A percentile compares a stretch with the other conserved stretches of the same genome.
Evolutionary conservation across 2,329 filamentous ascomycete species (phyloP).

Genomic region (Thelonectria blattea): DNA sequence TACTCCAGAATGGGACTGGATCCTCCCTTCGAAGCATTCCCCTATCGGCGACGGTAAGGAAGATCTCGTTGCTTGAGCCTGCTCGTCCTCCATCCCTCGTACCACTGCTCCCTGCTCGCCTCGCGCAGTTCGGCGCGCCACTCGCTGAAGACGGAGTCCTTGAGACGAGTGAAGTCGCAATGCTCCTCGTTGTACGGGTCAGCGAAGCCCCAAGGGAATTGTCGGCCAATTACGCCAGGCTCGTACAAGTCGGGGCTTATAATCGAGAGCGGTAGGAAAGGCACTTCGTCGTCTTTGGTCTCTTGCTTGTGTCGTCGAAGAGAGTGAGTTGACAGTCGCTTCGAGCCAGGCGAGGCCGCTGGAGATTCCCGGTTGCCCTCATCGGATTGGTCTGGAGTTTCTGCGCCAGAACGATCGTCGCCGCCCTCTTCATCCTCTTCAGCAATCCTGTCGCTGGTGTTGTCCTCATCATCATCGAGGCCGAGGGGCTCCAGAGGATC

Average conservation of each 20-base stretch:
- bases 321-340: conserved; percentile 55
- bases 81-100: conserved; percentile 90
- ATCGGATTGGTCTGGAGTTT: conserved; percentile 45
- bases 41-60: conserved; percentile 45
- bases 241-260: conserved; percentile 94
- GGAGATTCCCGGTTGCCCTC: conserved; percentile 42
- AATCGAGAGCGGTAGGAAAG: conserved; percentile 87
- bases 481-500: conserved; percentile 89
- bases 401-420: conserved; percentile 29
- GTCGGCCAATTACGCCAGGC: conserved; percentile 77
- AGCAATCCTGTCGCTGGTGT: conserved; percentile 63
- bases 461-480: conserved; percentile 73
- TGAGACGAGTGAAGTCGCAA: conserved; percentile 90
- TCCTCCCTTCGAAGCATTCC: conserved; percentile 4
- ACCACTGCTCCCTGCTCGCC: conserved; percentile 90
- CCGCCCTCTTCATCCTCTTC: conserved; percentile 57
- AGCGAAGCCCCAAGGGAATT: conserved; percentile 96
- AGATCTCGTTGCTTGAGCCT: conserved; percentile 63
- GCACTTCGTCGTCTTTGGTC: conserved; percentile 59
- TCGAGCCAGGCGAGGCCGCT: conserved; percentile 46
- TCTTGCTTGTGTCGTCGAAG: conserved; percentile 55
- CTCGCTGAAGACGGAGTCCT: conserved; percentile 90
- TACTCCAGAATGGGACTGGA: conserved; percentile 16
- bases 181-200: conserved; percentile 90
- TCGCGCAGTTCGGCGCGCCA: conserved; percentile 93